A percentile compares a stretch with the other conserved stretches of the same genome.
These are phyloP conservation scores for Amanita jacksonii DNA, from an alignment of 768 basidiomycete species.

Conservation along the genomic window DNA sequence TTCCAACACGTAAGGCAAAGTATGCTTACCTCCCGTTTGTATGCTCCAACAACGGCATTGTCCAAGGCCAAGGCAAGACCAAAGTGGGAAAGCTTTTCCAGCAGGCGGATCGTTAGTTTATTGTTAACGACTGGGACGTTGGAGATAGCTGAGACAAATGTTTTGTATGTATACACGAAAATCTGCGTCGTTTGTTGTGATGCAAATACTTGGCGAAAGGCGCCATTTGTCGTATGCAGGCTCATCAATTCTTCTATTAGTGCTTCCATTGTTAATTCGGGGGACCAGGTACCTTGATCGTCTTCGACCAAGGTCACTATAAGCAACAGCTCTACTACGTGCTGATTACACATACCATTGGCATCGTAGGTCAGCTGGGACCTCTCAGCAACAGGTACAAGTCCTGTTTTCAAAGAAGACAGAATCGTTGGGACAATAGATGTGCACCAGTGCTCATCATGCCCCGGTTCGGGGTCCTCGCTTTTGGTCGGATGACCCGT, in stretches of 20 bases:
- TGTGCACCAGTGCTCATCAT: conserved; percentile 43
- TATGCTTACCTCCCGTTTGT: conserved; percentile 60
- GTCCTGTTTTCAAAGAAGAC: conserved; percentile 52
- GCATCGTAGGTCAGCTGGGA: conserved; percentile 18
- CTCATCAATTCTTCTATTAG: conserved; percentile 63
- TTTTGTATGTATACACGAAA: conserved; percentile 55
- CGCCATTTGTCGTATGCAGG: conserved; percentile 51
- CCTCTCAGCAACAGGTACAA: conserved; percentile 28
- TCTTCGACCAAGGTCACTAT: conserved; percentile 2
- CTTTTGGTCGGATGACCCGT: conserved; percentile 31
- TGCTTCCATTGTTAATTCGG: conserved; percentile 39
- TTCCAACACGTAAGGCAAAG: not conserved
- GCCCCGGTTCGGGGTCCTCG: conserved; percentile 9
- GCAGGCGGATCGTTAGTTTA: conserved; percentile 35
- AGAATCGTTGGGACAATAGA: conserved; percentile 68
- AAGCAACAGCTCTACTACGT: not conserved
- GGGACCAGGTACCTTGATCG: conserved; percentile 12
- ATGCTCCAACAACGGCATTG: conserved; percentile 45
- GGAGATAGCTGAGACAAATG: conserved; percentile 38
- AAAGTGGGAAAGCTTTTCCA: conserved; percentile 66
- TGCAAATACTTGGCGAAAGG: conserved; percentile 66
- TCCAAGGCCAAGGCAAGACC: conserved; percentile 60
- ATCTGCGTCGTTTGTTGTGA: conserved; percentile 60
- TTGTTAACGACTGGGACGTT: conserved; percentile 29
- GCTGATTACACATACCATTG: conserved; percentile 9